Percentiles rank a stretch among this genome's conserved stretches.
phyloP scores from a whole-genome alignment of 2,329 filamentous ascomycete genomes.

The Fusarium globosum region DNA sequence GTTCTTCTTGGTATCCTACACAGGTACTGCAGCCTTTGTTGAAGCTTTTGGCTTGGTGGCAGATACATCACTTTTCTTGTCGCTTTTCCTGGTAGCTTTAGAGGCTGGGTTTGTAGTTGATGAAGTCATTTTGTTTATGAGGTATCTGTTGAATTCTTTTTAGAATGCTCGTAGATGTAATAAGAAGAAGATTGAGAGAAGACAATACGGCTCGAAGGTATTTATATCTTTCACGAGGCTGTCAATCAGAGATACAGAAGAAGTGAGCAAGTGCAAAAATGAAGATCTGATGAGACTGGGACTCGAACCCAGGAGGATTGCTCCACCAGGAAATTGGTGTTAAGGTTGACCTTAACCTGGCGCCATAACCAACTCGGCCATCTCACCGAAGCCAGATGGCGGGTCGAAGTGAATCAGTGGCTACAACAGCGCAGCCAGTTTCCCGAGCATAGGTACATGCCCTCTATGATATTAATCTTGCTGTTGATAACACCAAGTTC shows the following conservation, averaged over 20 bases:
- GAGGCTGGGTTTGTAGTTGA: too few relatives aligned
- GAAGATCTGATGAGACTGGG: background rate
- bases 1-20: accelerated
- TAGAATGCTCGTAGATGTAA: too few relatives aligned
- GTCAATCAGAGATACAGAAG: too few relatives aligned
- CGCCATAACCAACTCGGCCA: slow-evolving; percentile 19
- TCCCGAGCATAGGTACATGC: accelerated
- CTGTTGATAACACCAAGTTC: accelerated
- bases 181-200: accelerated
- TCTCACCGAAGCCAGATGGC: background rate
- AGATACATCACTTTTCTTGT: background rate
- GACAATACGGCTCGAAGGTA: background rate
- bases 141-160: accelerated
- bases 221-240: accelerated
- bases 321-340: background rate
- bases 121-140: too few relatives aligned
- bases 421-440: background rate
- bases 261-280: background rate
- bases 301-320: slow-evolving; percentile 3
- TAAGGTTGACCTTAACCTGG: slow-evolving; percentile 4
- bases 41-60: background rate
- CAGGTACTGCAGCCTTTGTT: accelerated
- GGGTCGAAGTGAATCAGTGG: too few relatives aligned
- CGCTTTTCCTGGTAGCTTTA: background rate
- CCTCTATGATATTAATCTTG: background rate